Percentiles rank a stretch among this genome's conserved stretches.
phyloP scores from a whole-genome alignment of 2,329 filamentous ascomycete species.

The Fusarium abutilonis region DNA sequence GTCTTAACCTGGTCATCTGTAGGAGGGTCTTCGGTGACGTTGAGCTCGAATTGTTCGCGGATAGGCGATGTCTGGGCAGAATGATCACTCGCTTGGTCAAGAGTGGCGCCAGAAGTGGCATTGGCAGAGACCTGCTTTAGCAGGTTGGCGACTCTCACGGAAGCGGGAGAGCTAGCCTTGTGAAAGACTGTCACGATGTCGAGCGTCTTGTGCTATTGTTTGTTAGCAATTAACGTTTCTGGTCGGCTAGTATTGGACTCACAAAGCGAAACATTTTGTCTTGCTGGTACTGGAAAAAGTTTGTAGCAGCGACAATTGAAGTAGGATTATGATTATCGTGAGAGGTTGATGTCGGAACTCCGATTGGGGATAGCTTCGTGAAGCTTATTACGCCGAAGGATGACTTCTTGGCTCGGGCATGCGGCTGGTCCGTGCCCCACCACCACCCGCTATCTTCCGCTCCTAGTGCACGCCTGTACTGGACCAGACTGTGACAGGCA shows the following conservation, averaged over 20 bases:
- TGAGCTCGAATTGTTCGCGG: conserved; percentile 82
- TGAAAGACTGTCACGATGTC: conserved; percentile 98
- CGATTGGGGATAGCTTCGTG: conserved; percentile 45
- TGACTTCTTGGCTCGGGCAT: conserved; percentile 41
- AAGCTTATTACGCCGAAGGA: conserved; percentile 42
- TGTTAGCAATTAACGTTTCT: conserved; percentile 29
- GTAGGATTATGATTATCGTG: conserved; percentile 8
- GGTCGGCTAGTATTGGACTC: conserved; percentile 40
- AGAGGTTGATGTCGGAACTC: conserved; percentile 40
- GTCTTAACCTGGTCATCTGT: conserved; percentile 84
- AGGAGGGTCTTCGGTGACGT: conserved; percentile 81
- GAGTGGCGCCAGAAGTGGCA: conserved; percentile 72
- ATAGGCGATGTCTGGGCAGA: conserved; percentile 64
- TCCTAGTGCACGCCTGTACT: neutral
- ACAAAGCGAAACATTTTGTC: conserved; percentile 60
- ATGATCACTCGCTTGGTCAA: conserved; percentile 81
- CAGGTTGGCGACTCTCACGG: conserved; percentile 75
- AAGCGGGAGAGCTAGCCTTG: conserved; percentile 78
- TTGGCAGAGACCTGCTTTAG: conserved; percentile 83
- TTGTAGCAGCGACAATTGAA: conserved; percentile 10
- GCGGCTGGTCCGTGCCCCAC: conserved; percentile 37
- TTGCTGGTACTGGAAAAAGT: neutral
- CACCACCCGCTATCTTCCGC: conserved; percentile 23
- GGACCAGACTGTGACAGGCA: too few relatives aligned
- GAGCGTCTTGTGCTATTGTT: conserved; percentile 74